Evolutionary conservation across 345 rosid genomes (phyloP).

Genomic region (Pistacia vera): DNA sequence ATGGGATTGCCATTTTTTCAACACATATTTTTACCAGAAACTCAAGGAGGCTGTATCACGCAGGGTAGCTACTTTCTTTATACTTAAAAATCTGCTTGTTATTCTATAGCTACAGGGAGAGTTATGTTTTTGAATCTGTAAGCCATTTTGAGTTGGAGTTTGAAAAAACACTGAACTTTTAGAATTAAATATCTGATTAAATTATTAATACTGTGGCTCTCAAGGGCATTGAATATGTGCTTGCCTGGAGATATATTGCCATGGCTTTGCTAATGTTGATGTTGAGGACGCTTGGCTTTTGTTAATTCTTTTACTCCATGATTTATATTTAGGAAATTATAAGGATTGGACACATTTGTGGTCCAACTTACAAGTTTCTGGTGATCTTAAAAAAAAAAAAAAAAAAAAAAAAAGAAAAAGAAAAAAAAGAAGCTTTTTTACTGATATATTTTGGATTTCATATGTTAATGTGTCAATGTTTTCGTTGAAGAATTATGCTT

Average conservation of each 20-base stretch:
- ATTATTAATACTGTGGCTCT: not conserved
- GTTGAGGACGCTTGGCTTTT: not conserved
- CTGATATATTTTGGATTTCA: conserved; percentile 2
- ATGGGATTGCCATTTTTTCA: conserved; percentile 69
- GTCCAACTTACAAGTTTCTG: not conserved
- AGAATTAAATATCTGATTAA: not conserved
- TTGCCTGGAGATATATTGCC: conserved; percentile 1
- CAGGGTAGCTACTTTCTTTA: conserved; percentile 53
- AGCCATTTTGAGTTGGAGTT: conserved; percentile 3
- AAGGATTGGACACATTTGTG: not conserved
- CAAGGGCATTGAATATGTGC: conserved; percentile 4
- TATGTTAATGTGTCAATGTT: not conserved
- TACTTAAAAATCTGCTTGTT: conserved; percentile 2
- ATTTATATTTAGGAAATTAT: not conserved
- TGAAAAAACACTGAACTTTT: conserved; percentile 12
- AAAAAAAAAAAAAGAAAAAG: too few species aligned
- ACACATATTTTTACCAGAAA: conserved; percentile 86
- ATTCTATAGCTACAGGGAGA: conserved; percentile 22
- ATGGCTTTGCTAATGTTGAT: not conserved
- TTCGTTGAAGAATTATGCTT: conserved; percentile 3
- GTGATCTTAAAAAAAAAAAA: not conserved
- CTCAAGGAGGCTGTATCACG: conserved; percentile 70
- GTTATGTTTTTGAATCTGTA: conserved; percentile 15
- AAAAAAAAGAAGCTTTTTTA: not conserved
- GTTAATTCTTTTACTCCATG: not conserved